phyloP scores from a whole-genome alignment of 805 yeast genomes.

The Hanseniaspora thailandica region DNA sequence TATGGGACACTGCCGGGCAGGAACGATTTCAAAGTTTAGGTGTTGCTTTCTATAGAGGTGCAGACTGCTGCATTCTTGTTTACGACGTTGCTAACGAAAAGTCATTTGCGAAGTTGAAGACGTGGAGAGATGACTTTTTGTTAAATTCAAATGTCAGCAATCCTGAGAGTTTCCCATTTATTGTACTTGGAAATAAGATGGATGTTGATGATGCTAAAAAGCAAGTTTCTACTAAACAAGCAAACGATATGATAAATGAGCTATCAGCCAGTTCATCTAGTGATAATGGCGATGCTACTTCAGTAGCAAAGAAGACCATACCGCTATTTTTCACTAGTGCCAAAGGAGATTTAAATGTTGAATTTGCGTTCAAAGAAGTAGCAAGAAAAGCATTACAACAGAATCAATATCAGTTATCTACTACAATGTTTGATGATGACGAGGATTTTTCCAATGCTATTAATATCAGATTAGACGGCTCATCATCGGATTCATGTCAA shows the following conservation, averaged over 20 bases:
- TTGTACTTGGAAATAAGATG: slow-evolving; percentile 85
- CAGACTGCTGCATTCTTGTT: slow-evolving; percentile 93
- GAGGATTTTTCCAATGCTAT: slow-evolving; percentile 96
- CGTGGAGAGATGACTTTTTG: slow-evolving; percentile 92
- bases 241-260: slow-evolving; percentile 49
- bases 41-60: slow-evolving; percentile 94
- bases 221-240: slow-evolving; percentile 48
- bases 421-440: slow-evolving; percentile 76
- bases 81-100: slow-evolving; percentile 92
- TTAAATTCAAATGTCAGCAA: slow-evolving; percentile 87
- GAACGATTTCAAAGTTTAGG: slow-evolving; percentile 94
- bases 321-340: slow-evolving; percentile 98
- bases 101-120: slow-evolving; percentile 75
- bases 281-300: not conserved
- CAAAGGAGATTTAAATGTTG: slow-evolving; percentile 89
- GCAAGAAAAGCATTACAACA: slow-evolving; percentile 93
- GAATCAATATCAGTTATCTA: slow-evolving; percentile 49
- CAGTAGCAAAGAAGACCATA: slow-evolving; percentile 34
- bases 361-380: slow-evolving; percentile 88
- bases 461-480: slow-evolving; percentile 76
- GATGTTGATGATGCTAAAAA: slow-evolving; percentile 88
- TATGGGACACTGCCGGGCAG: slow-evolving; percentile 99
- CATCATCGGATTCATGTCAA: slow-evolving; percentile 59
- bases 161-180: slow-evolving; percentile 93
- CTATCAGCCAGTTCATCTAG: slow-evolving; percentile 32